phyloP scores from a whole-genome alignment of 805 yeast species.

The Candida berthetii region DNA sequence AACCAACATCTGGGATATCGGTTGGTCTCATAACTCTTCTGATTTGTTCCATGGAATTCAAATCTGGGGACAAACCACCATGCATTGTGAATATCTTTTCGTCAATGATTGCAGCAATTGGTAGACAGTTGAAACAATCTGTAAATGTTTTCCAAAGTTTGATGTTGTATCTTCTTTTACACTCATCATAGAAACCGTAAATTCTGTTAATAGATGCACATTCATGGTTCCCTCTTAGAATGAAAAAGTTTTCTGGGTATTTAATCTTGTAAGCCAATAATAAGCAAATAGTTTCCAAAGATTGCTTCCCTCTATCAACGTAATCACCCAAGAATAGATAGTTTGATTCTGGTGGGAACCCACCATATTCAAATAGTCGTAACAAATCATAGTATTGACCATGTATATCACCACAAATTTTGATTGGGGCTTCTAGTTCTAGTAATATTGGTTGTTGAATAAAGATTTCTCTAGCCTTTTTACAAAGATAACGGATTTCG shows the following conservation, averaged over 20 bases:
- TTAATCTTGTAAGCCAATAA: constrained; percentile 93
- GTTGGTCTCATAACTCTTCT: constrained; percentile 99
- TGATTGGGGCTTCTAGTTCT: constrained; percentile 96
- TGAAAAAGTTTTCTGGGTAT: constrained; percentile 96
- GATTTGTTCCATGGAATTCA: constrained; percentile 97
- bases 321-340: constrained; percentile 94
- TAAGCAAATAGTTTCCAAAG: constrained; percentile 91
- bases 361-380: constrained; percentile 96
- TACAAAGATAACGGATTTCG: constrained; percentile 92
- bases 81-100: constrained; percentile 99
- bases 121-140: constrained; percentile 96
- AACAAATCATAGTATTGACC: constrained; percentile 96
- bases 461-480: constrained; percentile 96
- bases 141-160: constrained; percentile 98
- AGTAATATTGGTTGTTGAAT: constrained; percentile 94
- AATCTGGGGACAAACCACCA: constrained; percentile 96
- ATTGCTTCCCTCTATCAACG: constrained; percentile 98
- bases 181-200: constrained; percentile 97
- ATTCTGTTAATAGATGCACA: constrained; percentile 97
- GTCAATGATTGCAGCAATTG: constrained; percentile 97
- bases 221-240: constrained; percentile 96
- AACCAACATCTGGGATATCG: constrained; percentile 96
- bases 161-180: constrained; percentile 96
- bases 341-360: constrained; percentile 98
- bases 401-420: constrained; percentile 94